Base-by-base conservation (phyloP, 129 eudicot species). In the Sambucus nigra region DNA sequence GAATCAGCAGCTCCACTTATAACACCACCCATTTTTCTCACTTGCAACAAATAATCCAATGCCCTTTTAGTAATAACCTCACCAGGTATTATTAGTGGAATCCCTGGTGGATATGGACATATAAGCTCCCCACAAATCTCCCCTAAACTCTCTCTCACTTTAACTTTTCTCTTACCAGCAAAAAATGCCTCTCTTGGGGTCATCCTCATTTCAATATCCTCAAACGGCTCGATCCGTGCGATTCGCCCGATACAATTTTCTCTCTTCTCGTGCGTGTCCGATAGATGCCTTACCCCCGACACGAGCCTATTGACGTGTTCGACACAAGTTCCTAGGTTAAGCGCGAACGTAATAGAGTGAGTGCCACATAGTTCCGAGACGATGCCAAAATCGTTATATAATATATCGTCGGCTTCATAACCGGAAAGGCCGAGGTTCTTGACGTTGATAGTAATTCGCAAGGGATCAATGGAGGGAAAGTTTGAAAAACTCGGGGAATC, bases 81-180 rank as follows among this genome's bases (percentile, higher is more conserved):
- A 12, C 97, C 92, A 0, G 91, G 87, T 18, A 80, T 53, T 59
- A 88, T 47, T 28, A 80, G 40, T 9, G 94, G 94, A 40, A 88
- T 73, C 21, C 97, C 92, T 0, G 94, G 97, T n/a, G 94, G 96
- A 54, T 83, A 88, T 25, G 97, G 87, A 42, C 97, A 88, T 58
- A 84, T 67, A 5, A 88, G 70, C 71, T 88, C 94, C 20, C 94
- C 97, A 59, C 89, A 70, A 32, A 89, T 21, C 57, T 76, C 51
- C 52, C 98, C 98, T 1, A 79, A 2, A 40, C 94, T 59, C 11
- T 85, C 72, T 61, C 60, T 27, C 7, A 79, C 65, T 45, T 57
- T 35, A 46, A 78, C 79, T 68, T 59, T 84, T 62, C 57, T 68
- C 67, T 88, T 88, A 35, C 60, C 24, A 0, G 88, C 79, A 48